Conservation (phyloP, 2,329 filamentous ascomycete species). For the Pezizomycotina sp. region DNA sequence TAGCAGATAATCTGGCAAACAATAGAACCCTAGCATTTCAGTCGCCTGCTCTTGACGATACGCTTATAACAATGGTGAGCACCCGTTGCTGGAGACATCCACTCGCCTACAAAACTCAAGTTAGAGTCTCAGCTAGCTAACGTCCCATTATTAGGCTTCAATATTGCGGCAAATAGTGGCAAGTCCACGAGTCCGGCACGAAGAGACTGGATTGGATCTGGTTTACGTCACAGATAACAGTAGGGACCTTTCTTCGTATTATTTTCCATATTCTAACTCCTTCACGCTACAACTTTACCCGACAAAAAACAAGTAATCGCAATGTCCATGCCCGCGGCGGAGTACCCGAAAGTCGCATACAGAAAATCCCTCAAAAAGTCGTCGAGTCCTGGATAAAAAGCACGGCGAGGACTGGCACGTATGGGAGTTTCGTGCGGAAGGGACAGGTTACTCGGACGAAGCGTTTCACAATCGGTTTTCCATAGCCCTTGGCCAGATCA, state of each 20-base stretch:
- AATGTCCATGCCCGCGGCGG: constrained; percentile 77
- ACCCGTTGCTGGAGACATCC: too few relatives aligned
- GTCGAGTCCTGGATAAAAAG: constrained; percentile 68
- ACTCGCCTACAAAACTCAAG: too few relatives aligned
- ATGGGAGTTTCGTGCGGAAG: constrained; percentile 95
- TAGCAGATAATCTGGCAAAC: too few relatives aligned
- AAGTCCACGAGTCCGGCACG: constrained; percentile 64
- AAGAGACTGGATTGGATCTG: constrained; percentile 76
- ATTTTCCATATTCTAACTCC: constrained; percentile 23
- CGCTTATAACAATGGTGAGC: too few relatives aligned
- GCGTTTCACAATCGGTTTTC: constrained; percentile 72
- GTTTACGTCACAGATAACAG: constrained; percentile 87
- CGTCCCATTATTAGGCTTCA: too few relatives aligned
- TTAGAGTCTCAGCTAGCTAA: too few relatives aligned
- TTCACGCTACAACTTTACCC: constrained; percentile 10
- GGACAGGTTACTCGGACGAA: constrained; percentile 82
- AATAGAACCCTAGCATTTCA: too few relatives aligned
- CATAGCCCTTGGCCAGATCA: constrained; percentile 97
- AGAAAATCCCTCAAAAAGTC: constrained; percentile 76
- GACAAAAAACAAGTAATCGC: constrained; percentile 35
- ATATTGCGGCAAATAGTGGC: constrained; percentile 82
- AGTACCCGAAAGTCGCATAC: constrained; percentile 81
- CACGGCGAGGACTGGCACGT: constrained; percentile 80
- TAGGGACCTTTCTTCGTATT: constrained; percentile 34
- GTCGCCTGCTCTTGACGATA: too few relatives aligned